Conservation (phyloP, 1,284 basidiomycete genomes). For the Cutaneotrichosporon sp. region DNA sequence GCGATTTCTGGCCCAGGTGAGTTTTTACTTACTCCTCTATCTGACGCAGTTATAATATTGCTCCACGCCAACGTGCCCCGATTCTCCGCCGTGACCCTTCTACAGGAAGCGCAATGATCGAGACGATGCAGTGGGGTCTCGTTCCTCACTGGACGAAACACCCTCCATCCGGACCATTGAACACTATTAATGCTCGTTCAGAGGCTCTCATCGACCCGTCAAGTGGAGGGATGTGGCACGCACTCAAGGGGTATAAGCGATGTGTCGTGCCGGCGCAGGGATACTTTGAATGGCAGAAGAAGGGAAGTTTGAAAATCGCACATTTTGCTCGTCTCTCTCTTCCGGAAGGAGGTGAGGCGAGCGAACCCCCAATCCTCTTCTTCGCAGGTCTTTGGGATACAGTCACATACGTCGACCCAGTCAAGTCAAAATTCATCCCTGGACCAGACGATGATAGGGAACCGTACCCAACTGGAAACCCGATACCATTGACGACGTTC, state of each 20-base stretch:
- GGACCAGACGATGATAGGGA: slow-evolving; percentile 34
- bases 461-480: slow-evolving; percentile 55
- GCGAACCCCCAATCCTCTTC: slow-evolving; percentile 67
- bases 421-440: slow-evolving; percentile 31
- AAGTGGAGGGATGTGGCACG: slow-evolving; percentile 71
- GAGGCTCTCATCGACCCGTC: slow-evolving; percentile 66
- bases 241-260: slow-evolving; percentile 72
- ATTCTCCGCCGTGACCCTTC: slow-evolving; percentile 48
- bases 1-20: slow-evolving; percentile 40
- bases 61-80: slow-evolving; percentile 43
- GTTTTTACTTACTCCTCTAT: slow-evolving; percentile 2
- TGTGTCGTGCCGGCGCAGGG: slow-evolving; percentile 78
- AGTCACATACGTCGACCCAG: slow-evolving; percentile 56
- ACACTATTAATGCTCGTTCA: slow-evolving; percentile 84
- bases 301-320: slow-evolving; percentile 71
- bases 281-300: slow-evolving; percentile 89
- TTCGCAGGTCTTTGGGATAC: slow-evolving; percentile 86
- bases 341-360: slow-evolving; percentile 44
- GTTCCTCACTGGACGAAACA: slow-evolving; percentile 78
- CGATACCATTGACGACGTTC: slow-evolving; percentile 71
- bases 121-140: slow-evolving; percentile 74
- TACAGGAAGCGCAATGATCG: slow-evolving; percentile 55
- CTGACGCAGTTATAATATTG: slow-evolving; percentile 47
- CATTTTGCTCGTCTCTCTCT: slow-evolving; percentile 68
- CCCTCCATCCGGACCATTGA: slow-evolving; percentile 65